Evolutionary conservation across 73 alveolate species (phyloP).

Genomic region (Tetrahymena thermophila): DNA sequence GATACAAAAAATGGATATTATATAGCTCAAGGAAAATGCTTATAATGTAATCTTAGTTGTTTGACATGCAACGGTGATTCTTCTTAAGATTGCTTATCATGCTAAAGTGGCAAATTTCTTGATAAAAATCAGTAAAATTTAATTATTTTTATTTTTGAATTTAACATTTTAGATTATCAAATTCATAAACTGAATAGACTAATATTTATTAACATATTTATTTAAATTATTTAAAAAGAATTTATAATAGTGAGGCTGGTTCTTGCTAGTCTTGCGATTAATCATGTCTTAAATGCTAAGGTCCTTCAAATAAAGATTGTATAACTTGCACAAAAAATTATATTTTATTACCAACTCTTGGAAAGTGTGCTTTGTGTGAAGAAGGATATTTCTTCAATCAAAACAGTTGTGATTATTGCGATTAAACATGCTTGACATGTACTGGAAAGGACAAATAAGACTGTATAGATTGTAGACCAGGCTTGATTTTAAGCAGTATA

Average conservation of each 20-base stretch:
- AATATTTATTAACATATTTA: too few relatives aligned
- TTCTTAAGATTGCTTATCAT: too few relatives aligned
- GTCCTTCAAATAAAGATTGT: not conserved
- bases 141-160: not conserved
- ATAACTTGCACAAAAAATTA: not conserved
- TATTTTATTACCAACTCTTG: not conserved
- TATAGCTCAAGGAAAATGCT: too few relatives aligned
- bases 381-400: not conserved
- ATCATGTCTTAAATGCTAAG: not conserved
- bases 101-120: too few relatives aligned
- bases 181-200: too few relatives aligned
- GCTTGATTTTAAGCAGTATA: not conserved
- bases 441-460: not conserved
- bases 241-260: not conserved
- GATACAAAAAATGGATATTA: too few relatives aligned
- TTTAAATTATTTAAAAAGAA: too few relatives aligned
- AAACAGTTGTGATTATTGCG: not conserved
- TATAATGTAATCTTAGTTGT: too few relatives aligned
- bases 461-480: not conserved
- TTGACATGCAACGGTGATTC: too few relatives aligned
- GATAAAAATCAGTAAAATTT: not conserved
- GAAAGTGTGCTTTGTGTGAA: not conserved
- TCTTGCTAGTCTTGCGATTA: not conserved
- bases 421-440: not conserved
- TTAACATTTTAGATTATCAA: too few relatives aligned